Conservation (phyloP, 83 land plant genomes). For the Picea abies region DNA sequence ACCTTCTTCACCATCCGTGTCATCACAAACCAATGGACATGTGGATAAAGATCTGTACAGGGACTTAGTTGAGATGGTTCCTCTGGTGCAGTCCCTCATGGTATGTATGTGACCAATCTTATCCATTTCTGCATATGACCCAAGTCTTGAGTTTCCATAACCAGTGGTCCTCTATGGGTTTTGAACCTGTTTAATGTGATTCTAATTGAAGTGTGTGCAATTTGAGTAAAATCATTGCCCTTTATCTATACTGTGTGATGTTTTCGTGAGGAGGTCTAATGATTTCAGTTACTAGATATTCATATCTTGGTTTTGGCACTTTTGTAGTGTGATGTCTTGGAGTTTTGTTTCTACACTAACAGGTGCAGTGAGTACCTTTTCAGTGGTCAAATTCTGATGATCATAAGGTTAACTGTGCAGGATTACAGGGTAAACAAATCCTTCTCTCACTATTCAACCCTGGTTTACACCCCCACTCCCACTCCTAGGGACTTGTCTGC, state of each 20-base stretch:
- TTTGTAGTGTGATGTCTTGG: too few species aligned
- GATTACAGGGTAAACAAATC: slow-evolving; percentile 7
- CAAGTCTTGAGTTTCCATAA: neutral
- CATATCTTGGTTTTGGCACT: too few species aligned
- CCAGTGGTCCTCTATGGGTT: neutral
- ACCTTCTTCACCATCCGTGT: neutral
- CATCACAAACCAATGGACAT: neutral
- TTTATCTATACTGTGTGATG: too few species aligned
- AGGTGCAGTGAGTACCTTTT: too few species aligned
- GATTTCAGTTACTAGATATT: too few species aligned
- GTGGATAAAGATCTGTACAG: neutral
- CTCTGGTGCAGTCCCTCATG: slow-evolving; percentile 6
- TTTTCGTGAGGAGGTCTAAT: too few species aligned
- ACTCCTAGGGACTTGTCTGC: slow-evolving; percentile 3
- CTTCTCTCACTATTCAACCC: slow-evolving; percentile 1
- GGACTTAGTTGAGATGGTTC: neutral
- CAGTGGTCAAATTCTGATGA: too few species aligned
- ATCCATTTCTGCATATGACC: neutral
- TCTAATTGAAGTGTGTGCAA: neutral
- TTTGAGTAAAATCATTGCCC: neutral
- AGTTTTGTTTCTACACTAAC: too few species aligned
- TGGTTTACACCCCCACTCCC: slow-evolving; percentile 7
- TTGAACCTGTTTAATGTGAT: neutral
- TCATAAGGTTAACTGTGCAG: neutral
- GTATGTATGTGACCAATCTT: neutral